Base-by-base conservation (phyloP, 169 alveolate genomes). In the Eimeria brunetti region DNA sequence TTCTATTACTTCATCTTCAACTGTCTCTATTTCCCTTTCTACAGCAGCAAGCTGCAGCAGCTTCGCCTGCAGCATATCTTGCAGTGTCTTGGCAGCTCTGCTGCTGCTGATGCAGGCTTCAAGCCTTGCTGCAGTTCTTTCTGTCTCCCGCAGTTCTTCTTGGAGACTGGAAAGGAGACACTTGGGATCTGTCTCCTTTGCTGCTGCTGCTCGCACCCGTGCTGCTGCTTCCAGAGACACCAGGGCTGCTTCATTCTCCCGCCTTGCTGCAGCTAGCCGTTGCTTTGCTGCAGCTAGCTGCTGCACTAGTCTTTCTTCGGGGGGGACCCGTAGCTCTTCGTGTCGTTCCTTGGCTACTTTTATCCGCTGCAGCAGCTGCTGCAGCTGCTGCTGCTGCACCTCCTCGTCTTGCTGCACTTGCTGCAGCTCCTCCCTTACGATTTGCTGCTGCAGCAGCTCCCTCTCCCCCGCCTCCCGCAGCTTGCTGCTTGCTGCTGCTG, bases 401-500 rank as follows among this genome's bases (percentile, higher is more conserved):
- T 69, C 30, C 49, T 69, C 22, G 9, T 69, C 30, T 22, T 69
- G 49, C 49, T 33, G 20, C 30, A 33, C 98, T 99, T 92, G 97
- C 99, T 88, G 97, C 99, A 11, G 99, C 98, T 95, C 99, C 99
- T 94, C 99, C 98, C 97, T 97, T 99, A 75, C 98, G 99, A 49
- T 99, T 99, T 49, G 99, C 99, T 51, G 99, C 99, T 62, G 99
- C 98, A 95, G 98, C 98, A 95, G 99, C 99, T 62, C 99, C 99
- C 96, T 99, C 18, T 97, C 97, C 69, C 97, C 99, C 89, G 98
- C 98, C 90, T 97, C 98, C 80, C 98, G 98, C 86, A 98, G 97
- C 94, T 97, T 99, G 18, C 27, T 41, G 33, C 64, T 41, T 33
- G 44, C 51, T 41, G 33, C 44, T 49, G 30, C 38, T 78, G 64